These are phyloP conservation scores for Solanum hybrid DNA, from an alignment of 305 asterid species.

Conservation along the genomic window DNA sequence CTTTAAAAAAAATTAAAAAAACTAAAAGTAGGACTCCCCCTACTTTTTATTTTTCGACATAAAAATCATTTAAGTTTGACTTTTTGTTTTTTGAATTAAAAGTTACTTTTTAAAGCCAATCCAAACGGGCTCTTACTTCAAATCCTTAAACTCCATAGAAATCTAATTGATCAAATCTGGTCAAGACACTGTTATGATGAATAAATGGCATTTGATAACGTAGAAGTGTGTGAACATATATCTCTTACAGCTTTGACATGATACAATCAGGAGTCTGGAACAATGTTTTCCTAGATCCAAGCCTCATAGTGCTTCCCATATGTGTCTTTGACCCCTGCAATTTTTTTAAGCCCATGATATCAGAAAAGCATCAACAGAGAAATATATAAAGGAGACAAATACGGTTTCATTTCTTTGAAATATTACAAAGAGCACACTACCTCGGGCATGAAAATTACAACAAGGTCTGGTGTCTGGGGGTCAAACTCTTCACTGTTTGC, in stretches of 20 bases:
- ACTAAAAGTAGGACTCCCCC: background rate
- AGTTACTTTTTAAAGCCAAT: background rate
- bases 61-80: background rate
- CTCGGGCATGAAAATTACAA: conserved; percentile 98
- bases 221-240: background rate
- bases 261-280: conserved; percentile 71
- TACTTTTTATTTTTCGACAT: background rate
- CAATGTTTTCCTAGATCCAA: conserved; percentile 83
- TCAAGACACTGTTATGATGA: background rate
- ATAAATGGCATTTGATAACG: background rate
- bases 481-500: conserved; percentile 91
- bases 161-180: background rate
- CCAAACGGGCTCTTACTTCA: background rate
- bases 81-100: too few species aligned
- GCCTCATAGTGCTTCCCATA: conserved; percentile 99
- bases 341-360: background rate
- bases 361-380: background rate
- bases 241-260: conserved; percentile 75
- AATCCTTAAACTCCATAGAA: background rate
- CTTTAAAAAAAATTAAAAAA: too few species aligned
- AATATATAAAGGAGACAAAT: background rate
- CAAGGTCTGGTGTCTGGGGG: conserved; percentile 51
- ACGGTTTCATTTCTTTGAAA: background rate
- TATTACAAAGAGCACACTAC: conserved; percentile 26
- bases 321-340: conserved; percentile 83